Conservation (phyloP, 805 yeast genomes). For the Cyberlindnera xishuangbannaensis region DNA sequence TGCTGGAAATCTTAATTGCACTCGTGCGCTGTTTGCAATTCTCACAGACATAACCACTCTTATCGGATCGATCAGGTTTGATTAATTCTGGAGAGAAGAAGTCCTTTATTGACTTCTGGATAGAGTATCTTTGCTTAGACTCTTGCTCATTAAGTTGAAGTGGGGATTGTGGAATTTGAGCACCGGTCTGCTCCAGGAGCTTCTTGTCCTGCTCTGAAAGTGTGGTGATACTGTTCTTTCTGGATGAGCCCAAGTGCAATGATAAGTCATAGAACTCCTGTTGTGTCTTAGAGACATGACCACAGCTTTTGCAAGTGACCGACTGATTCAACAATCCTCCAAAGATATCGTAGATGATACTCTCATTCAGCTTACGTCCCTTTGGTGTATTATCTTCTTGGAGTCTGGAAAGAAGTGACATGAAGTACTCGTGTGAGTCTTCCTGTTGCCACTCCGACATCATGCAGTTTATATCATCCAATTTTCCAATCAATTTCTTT, state of each 20-base stretch:
- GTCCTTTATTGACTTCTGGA: slow-evolving; percentile 70
- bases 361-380: slow-evolving; percentile 75
- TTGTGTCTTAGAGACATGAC: slow-evolving; percentile 75
- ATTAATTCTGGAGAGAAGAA: slow-evolving; percentile 81
- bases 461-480: slow-evolving; percentile 88
- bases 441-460: slow-evolving; percentile 98
- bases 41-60: slow-evolving; percentile 83
- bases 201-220: slow-evolving; percentile 7
- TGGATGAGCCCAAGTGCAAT: slow-evolving; percentile 47
- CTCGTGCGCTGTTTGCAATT: slow-evolving; percentile 71
- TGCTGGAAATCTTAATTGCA: slow-evolving; percentile 71
- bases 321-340: slow-evolving; percentile 86
- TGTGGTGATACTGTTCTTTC: slow-evolving; percentile 18
- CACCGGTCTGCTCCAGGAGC: slow-evolving; percentile 4
- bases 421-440: slow-evolving; percentile 94
- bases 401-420: slow-evolving; percentile 80
- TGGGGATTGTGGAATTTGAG: slow-evolving; percentile 7
- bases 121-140: slow-evolving; percentile 43
- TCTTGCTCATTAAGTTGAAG: slow-evolving; percentile 7
- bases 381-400: slow-evolving; percentile 92
- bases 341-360: slow-evolving; percentile 86
- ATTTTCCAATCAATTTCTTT: slow-evolving; percentile 58
- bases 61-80: slow-evolving; percentile 58
- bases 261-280: slow-evolving; percentile 94
- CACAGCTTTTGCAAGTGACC: slow-evolving; percentile 78